Evolutionary conservation across 495 filamentous ascomycete species (phyloP).

Genomic region (Margaritispora aquatica): DNA sequence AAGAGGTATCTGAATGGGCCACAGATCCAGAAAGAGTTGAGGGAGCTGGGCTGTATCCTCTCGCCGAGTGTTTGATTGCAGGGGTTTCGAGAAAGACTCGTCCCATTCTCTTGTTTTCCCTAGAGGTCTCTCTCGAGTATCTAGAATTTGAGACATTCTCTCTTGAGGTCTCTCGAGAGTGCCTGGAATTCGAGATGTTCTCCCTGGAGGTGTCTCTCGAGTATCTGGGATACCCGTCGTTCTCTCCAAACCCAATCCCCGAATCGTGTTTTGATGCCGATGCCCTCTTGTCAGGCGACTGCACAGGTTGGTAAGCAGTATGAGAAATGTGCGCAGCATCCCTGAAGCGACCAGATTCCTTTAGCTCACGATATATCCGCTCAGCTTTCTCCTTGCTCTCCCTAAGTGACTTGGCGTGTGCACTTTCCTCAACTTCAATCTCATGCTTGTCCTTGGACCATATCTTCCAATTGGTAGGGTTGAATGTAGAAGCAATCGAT

Average conservation of each 20-base stretch:
- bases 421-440: constrained; percentile 26
- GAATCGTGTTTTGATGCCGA: constrained; percentile 20
- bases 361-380: constrained; percentile 54
- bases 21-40: constrained; percentile 1
- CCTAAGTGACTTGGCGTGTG: constrained; percentile 23
- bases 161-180: constrained; percentile 9
- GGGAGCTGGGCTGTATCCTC: constrained; percentile 5
- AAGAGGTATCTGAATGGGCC: neutral
- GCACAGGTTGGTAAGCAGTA: neutral
- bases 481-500: constrained; percentile 48
- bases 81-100: constrained; percentile 15
- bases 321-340: constrained; percentile 1
- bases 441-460: constrained; percentile 23
- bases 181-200: constrained; percentile 3
- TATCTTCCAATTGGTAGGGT: constrained; percentile 38
- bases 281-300: neutral
- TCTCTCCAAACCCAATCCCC: constrained; percentile 11
- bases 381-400: constrained; percentile 44
- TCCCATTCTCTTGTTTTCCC: constrained; percentile 19
- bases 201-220: constrained; percentile 9
- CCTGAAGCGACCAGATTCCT: constrained; percentile 44
- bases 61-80: neutral
- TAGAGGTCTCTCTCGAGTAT: constrained; percentile 4
- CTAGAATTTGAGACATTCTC: neutral
- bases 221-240: neutral